Base-by-base conservation (phyloP, 306 rosid species). In the Prinsepia uniflora region DNA sequence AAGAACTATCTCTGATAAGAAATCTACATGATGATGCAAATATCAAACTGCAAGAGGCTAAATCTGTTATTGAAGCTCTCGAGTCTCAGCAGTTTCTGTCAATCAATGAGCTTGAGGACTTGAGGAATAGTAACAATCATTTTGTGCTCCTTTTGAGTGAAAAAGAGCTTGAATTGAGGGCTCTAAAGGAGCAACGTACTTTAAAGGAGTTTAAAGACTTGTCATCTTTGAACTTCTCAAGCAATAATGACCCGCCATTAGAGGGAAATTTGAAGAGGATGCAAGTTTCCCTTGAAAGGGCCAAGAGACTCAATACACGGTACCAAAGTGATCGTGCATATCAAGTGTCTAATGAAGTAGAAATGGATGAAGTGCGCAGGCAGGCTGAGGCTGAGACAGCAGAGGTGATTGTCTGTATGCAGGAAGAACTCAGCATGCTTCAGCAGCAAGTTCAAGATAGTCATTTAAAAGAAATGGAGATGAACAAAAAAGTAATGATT, bases 351-450 rank as follows among this genome's bases (percentile, higher is more conserved):
- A 89, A 83, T 79, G 99, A 89, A 73, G 87, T 89, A 86, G 97
- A 91, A 85, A 87, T 82, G 90, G 97, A 87, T 74, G 89, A 86
- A 85, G 86, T 89, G 47, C 69, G 89, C 71, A 80, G 79, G 76
- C 98, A 94, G 74, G 97, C 79, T 40, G 99, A 94, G 70, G 96
- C 88, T 68, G 99, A 94, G 87, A 94, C 99, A 56, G 95, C 84
- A 17, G 96, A 90, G 90, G 99, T 86, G 70, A 94, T 94, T 62
- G 96, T 91, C 62, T 87, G 92, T 72, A 75, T 94, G 92, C 97
- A 94, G 84, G 99, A 94, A 83, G 99, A 94, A 83, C 96, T 94
- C 77, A 81, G 73, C 9, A 52, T 69, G 54, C 92, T 94, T 72
- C 91, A 94, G 75, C 81, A 82, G 67, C 91, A 94, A 81, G 86